Evolutionary conservation across 2,329 filamentous ascomycete genomes (phyloP), one percentile per base, ranked within the genome.

Genomic region (Colletotrichum truncatum): DNA sequence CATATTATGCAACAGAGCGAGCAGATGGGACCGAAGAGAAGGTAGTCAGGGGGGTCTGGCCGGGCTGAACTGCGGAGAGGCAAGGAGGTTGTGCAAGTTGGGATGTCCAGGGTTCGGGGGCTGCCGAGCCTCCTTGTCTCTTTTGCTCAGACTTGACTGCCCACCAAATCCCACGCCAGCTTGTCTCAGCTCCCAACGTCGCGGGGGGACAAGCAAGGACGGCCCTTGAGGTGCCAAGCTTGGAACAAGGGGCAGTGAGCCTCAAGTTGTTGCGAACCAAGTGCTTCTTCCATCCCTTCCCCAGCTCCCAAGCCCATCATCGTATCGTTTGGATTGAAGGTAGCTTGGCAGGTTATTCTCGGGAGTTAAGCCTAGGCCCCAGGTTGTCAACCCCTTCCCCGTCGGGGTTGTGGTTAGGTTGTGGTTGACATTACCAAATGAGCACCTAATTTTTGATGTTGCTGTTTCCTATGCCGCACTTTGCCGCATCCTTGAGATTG

Each of bases 81-180:
- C 26, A 59, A 63, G 25, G 26, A 64, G 39, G 34, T 39, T 57
- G 46, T n/a, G 39, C 39, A 46, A 46, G 57, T 66, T 66, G 43
- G 57, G 63, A 66, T 56, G 49, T 63, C 63, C 63, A 66, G 63
- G 63, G 63, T 66, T 66, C 63, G 57, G 63, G 57, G 57, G 32
- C 49, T 55, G 63, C 62, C 62, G 62, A 62, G 49, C 38, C 49
- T 63, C 63, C 11, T 45, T 45, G 57, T 51, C 43, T 56, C 34
- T 51, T 38, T 65, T 34, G 63, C 57, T 63, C 57, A 55, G 57
- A 66, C 51, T 55, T 66, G 63, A 63, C 63, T 66, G 63, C 25
- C 49, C 49, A 55, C 63, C 57, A 66, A n/a, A 43, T 62, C 62
- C 49, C 62, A 55, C 63, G 57, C 57, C 57, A 62, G 26, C 26